These are phyloP conservation scores for Tulasnella sp. DNA, from an alignment of 768 basidiomycete genomes.

Conservation along the genomic window DNA sequence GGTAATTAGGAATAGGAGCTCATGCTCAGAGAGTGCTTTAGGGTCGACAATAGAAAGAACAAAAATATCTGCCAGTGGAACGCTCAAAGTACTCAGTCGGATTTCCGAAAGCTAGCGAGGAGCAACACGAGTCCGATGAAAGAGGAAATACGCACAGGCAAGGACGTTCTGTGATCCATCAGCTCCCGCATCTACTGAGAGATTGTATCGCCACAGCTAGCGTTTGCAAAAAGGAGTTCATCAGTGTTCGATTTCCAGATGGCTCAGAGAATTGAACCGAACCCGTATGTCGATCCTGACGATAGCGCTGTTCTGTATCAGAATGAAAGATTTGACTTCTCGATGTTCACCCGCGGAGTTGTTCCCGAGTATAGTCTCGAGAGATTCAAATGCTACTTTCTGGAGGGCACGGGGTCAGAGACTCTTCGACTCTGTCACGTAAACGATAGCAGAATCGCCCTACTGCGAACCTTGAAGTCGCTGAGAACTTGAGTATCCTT, in stretches of 20 bases:
- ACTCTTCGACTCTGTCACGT: too few relatives aligned
- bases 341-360: conserved; percentile 7
- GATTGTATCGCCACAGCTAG: conserved; percentile 11
- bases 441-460: too few relatives aligned
- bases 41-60: conserved; percentile 11
- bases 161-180: conserved; percentile 7
- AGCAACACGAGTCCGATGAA: neutral
- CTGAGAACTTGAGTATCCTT: too few relatives aligned
- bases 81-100: neutral
- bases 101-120: neutral
- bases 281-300: conserved; percentile 12
- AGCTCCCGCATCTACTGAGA: neutral
- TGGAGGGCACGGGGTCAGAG: too few relatives aligned
- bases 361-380: conserved; percentile 9
- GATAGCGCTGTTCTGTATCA: conserved; percentile 14
- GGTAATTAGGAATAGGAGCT: conserved; percentile 8
- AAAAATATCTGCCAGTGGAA: conserved; percentile 5
- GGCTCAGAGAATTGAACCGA: neutral
- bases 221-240: neutral
- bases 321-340: conserved; percentile 13
- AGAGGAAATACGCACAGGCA: neutral
- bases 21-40: neutral
- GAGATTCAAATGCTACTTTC: neutral
- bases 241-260: neutral
- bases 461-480: too few relatives aligned